Conservation (phyloP, 495 filamentous ascomycete genomes). For the Lasiosphaeria hispida region DNA sequence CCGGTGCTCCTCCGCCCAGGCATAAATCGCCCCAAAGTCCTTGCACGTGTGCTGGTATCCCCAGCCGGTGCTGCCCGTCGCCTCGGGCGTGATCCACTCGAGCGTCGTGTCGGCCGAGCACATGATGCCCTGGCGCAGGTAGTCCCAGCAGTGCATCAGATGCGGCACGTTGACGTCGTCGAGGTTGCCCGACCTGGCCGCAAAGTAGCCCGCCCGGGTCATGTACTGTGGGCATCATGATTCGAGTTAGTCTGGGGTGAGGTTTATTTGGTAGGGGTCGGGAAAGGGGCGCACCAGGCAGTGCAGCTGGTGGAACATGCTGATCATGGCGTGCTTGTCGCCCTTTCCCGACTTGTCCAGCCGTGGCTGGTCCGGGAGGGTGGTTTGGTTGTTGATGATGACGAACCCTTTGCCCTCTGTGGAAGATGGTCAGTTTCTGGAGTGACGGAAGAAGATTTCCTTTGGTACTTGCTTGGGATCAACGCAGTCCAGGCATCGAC, state of each 20-base stretch:
- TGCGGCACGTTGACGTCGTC: conserved; percentile 2
- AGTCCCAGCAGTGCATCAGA: conserved; percentile 26
- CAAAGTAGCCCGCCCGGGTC: conserved; percentile 8
- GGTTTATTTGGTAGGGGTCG: background rate
- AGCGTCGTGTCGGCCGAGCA: conserved; percentile 17
- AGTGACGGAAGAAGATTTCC: no score
- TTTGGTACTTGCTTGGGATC: conserved; percentile 2
- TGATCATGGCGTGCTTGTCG: background rate
- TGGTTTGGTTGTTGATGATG: background rate
- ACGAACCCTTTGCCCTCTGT: conserved; percentile 10
- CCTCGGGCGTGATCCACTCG: conserved; percentile 10
- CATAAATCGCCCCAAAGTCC: background rate
- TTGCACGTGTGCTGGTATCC: conserved; percentile 3
- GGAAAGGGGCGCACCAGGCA: background rate
- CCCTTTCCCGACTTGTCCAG: background rate
- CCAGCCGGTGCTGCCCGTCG: conserved; percentile 4
- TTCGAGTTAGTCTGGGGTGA: background rate
- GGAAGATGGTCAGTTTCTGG: no score
- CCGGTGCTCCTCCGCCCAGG: background rate
- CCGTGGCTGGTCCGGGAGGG: background rate
- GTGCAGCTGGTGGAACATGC: conserved; percentile 2
- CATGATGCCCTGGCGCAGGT: conserved; percentile 20
- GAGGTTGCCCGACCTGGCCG: conserved; percentile 3
- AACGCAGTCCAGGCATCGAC: conserved; percentile 4
- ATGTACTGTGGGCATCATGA: background rate